Evolutionary conservation across 129 eudicot species (phyloP), one percentile per base, ranked within the genome.

Genomic region (Chrysanthemum lavandulifolium): DNA sequence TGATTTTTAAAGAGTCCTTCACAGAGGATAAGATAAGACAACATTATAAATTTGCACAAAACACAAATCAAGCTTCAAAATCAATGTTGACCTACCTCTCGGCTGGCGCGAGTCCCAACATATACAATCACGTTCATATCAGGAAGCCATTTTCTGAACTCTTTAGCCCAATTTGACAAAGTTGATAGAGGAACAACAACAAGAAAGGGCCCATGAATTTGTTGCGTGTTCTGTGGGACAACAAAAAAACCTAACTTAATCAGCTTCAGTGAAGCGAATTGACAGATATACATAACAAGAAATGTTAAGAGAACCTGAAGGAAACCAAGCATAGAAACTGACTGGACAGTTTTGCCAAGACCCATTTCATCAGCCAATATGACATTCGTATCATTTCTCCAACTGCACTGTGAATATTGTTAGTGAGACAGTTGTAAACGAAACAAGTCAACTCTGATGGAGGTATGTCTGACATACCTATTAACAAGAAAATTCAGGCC

Each of bases 361-460:
- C 99, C 99, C 99, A 95, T 95, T 80, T 95, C 97, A 88, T 95
- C 97, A 33, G 97, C 99, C 79, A 95, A 83, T 80, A 95, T 95
- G 61, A 95, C 99, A 86, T 95, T 95, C 10, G 97, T 91, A 73
- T 95, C 96, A 61, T 91, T 95, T 82, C 97, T 86, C 99, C 99
- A 95, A 81, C 99, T 95, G 90, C 79, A 65, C 83, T 81, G 75
- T 68, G 84, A 67, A 71, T 78, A 65, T 60, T 79, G 82, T 50
- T 36, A 69, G 68, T 84, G 83, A 86, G 79, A 84, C 65, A 62
- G 18, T 16, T 8, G 67, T 23, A n/a, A 58, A 54, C 43, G 62
- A 21, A 53, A 50, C 14, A 25, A 40, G 47, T 40, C 61, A 19
- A 69, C 67, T 61, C 69, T 57, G 36, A 45, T 64, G 43, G 47